These are phyloP conservation scores for Aspergillus uvarum DNA, from an alignment of 2,329 filamentous ascomycete species.

Conservation along the genomic window DNA sequence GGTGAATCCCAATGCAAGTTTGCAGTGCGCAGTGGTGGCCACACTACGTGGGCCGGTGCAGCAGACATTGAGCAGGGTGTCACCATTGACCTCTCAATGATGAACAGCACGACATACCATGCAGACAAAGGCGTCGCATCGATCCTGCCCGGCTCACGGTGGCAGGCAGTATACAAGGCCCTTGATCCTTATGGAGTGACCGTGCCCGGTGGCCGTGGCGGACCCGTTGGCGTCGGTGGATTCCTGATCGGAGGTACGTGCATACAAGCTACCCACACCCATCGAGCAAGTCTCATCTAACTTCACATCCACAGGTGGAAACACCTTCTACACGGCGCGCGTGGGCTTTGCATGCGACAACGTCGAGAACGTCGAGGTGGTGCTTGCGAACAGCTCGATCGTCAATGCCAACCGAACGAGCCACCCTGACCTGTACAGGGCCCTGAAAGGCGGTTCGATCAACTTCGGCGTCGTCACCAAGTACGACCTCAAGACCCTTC, in stretches of 20 bases:
- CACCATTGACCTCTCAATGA: constrained; percentile 40
- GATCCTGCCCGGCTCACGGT: constrained; percentile 21
- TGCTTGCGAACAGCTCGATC: constrained; percentile 52
- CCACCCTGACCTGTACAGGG: constrained; percentile 53
- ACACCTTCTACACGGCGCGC: constrained; percentile 49
- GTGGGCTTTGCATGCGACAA: constrained; percentile 54
- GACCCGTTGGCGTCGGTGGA: constrained; percentile 24
- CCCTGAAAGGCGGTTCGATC: constrained; percentile 57
- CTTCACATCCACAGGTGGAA: constrained; percentile 30
- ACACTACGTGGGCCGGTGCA: constrained; percentile 41
- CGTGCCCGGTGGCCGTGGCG: constrained; percentile 23
- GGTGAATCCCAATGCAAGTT: constrained; percentile 19
- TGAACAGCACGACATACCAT: constrained; percentile 23
- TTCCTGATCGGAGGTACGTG: constrained; percentile 23
- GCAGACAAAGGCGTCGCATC: constrained; percentile 12
- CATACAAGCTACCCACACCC: not conserved
- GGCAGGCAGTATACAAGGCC: constrained; percentile 21
- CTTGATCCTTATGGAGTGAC: constrained; percentile 16
- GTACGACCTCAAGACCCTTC: constrained; percentile 24
- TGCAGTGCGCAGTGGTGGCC: constrained; percentile 46
- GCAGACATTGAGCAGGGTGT: constrained; percentile 46
- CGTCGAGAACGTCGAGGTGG: constrained; percentile 52
- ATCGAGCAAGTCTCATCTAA: not conserved
- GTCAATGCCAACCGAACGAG: constrained; percentile 45
- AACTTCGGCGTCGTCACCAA: constrained; percentile 51